Evolutionary conservation across 495 filamentous ascomycete genomes (phyloP).

Genomic region (Sordaria brevicollis): DNA sequence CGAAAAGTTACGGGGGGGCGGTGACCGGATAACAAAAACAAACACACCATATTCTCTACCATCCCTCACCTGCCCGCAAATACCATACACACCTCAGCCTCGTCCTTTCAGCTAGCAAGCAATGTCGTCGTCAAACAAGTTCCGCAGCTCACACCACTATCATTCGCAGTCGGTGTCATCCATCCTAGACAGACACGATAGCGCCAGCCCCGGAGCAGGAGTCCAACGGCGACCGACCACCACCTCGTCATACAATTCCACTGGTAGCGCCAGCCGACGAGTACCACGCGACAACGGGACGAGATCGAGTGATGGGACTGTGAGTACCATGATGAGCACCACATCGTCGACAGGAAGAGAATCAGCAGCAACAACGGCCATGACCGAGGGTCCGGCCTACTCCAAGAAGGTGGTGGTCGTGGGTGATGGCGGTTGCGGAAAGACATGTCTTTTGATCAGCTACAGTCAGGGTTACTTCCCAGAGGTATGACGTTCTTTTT

Average conservation of each 20-base stretch:
- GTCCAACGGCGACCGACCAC: background rate
- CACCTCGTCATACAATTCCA: slow-evolving; percentile 9
- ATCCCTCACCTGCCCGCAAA: background rate
- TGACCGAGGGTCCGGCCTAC: slow-evolving; percentile 82
- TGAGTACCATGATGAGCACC: slow-evolving; percentile 61
- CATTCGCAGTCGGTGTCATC: slow-evolving; percentile 8
- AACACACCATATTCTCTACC: background rate
- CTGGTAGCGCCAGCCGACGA: slow-evolving; percentile 19
- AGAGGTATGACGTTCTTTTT: slow-evolving; percentile 52
- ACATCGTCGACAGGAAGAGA: slow-evolving; percentile 53
- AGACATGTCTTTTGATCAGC: slow-evolving; percentile 96
- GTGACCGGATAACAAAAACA: background rate
- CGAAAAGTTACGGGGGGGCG: background rate
- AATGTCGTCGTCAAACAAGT: slow-evolving; percentile 35
- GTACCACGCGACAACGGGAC: slow-evolving; percentile 29
- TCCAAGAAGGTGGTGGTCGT: slow-evolving; percentile 99
- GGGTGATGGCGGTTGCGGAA: slow-evolving; percentile 94
- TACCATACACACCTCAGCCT: background rate
- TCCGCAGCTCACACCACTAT: slow-evolving; percentile 34
- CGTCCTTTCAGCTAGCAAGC: background rate
- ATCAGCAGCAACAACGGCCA: slow-evolving; percentile 62
- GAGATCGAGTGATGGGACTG: slow-evolving; percentile 58
- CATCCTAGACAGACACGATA: slow-evolving; percentile 28
- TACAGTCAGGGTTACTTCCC: slow-evolving; percentile 98
- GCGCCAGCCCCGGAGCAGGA: slow-evolving; percentile 8